These are phyloP conservation scores for Solanum corneliomulleri DNA, from an alignment of 257 asterid genomes.

Conservation along the genomic window DNA sequence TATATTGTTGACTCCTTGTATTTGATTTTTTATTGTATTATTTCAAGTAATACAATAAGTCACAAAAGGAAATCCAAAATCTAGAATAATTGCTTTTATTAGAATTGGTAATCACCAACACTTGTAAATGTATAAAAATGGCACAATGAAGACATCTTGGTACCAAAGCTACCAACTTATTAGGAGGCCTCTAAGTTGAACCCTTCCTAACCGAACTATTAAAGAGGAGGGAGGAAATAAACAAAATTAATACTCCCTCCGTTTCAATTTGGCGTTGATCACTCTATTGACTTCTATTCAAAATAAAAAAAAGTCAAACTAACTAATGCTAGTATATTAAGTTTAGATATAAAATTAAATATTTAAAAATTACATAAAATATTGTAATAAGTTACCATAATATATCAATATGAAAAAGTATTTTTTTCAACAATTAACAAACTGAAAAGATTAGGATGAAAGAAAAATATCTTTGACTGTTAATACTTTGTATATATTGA, in stretches of 20 bases:
- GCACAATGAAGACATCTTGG: not conserved
- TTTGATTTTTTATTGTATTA: not conserved
- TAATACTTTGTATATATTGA: not conserved
- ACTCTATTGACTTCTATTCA: not conserved
- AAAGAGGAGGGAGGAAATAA: not conserved
- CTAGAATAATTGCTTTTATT: not conserved
- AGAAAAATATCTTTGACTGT: not conserved
- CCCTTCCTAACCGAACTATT: not conserved
- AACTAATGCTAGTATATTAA: not conserved
- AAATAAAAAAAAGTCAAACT: not conserved
- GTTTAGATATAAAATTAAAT: not conserved
- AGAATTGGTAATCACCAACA: not conserved
- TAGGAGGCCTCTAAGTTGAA: not conserved
- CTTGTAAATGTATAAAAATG: not conserved
- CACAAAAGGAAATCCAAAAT: not conserved
- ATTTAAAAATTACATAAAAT: too few relatives aligned
- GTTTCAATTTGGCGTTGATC: not conserved
- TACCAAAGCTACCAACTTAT: not conserved
- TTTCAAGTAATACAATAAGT: not conserved
- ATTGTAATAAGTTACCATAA: not conserved
- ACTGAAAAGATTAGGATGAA: not conserved
- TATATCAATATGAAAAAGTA: not conserved
- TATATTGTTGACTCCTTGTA: not conserved
- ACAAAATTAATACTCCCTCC: not conserved
- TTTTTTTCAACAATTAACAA: not conserved